Evolutionary conservation across 208 protist species (phyloP).

Genomic region (Acanthamoeba triangularis): DNA sequence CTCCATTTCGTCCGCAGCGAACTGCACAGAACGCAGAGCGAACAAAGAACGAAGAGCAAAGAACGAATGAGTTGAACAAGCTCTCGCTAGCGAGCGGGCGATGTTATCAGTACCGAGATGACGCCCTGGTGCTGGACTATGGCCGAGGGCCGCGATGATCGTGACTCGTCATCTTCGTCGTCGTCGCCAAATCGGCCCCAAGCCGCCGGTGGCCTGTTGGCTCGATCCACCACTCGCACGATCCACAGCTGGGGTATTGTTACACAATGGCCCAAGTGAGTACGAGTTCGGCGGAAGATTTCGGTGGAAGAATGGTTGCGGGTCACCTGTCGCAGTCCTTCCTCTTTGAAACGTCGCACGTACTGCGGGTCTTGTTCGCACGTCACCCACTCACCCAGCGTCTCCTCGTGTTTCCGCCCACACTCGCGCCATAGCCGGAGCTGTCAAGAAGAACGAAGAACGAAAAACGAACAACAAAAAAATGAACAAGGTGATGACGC

Average conservation of each 20-base stretch:
- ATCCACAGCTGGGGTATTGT: background rate
- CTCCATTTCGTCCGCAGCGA: too few relatives aligned
- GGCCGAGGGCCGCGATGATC: background rate
- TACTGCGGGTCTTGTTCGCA: slow-evolving; percentile 18
- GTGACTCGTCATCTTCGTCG: background rate
- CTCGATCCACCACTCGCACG: background rate
- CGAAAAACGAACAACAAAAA: background rate
- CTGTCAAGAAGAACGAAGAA: background rate
- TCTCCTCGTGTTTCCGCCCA: background rate
- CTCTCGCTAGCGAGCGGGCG: too few relatives aligned
- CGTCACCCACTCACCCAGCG: background rate
- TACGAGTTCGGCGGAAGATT: background rate
- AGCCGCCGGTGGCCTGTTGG: background rate
- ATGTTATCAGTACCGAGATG: background rate
- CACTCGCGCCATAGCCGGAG: background rate
- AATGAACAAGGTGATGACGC: background rate
- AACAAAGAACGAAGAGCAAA: background rate
- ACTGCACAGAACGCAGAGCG: background rate
- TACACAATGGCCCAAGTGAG: background rate
- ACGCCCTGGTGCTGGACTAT: slow-evolving; percentile 30
- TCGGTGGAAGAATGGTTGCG: too few relatives aligned
- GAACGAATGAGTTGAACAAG: background rate
- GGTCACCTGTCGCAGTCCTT: slow-evolving; percentile 7
- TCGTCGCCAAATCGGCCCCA: background rate
- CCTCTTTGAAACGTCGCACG: slow-evolving; percentile 5